A percentile compares a stretch with the other conserved stretches of the same genome.
Conservation (phyloP, 176 grass and related monocot species). For the Saccharum officinarum region DNA sequence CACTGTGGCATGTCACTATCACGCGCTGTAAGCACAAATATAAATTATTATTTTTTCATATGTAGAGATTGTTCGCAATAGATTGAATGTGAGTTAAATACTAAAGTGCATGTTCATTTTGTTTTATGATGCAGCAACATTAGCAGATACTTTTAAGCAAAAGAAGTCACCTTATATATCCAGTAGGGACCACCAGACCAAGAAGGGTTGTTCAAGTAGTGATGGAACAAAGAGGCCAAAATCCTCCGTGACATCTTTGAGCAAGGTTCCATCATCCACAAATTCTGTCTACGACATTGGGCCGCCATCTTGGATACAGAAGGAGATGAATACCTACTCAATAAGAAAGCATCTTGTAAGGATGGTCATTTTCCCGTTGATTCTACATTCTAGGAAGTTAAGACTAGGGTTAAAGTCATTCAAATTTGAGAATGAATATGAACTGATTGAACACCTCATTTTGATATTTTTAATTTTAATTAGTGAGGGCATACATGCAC, state of each 20-base stretch:
- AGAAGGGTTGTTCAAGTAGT: neutral
- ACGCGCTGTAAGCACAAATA: neutral
- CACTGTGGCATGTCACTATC: slow-evolving; percentile 17
- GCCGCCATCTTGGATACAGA: slow-evolving; percentile 33
- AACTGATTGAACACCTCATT: neutral
- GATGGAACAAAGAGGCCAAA: neutral
- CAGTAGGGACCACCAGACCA: neutral
- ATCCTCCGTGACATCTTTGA: neutral
- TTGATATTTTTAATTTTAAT: neutral
- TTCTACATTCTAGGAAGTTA: too few relatives aligned
- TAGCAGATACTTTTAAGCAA: neutral
- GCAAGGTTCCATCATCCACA: neutral
- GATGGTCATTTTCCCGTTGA: neutral
- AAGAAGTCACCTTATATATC: neutral
- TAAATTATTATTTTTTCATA: too few relatives aligned
- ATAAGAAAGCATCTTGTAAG: slow-evolving; percentile 19
- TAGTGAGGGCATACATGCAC: neutral
- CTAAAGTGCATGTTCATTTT: slow-evolving; percentile 3
- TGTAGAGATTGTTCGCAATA: neutral
- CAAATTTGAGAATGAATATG: neutral
- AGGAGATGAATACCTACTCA: slow-evolving; percentile 11
- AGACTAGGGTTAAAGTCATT: neutral
- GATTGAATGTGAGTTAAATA: neutral
- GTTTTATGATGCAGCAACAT: neutral
- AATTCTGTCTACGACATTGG: slow-evolving; percentile 15